Evolutionary conservation across 768 basidiomycete genomes (phyloP), one percentile per base, ranked within the genome.

Genomic region (Kwoniella shandongensis): DNA sequence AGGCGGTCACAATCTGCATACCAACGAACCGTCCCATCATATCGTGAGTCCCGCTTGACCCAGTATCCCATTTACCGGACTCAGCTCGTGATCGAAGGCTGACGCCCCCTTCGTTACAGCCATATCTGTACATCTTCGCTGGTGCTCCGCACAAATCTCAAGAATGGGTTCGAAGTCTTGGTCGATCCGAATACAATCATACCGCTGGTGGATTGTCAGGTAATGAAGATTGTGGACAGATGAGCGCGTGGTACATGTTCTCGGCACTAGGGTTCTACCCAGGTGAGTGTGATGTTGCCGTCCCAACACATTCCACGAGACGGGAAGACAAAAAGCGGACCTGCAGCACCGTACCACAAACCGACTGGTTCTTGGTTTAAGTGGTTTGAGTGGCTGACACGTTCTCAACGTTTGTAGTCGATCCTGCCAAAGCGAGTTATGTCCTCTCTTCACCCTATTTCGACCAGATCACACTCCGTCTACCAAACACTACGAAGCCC

Each of bases 181-280:
- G 87, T 0, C 48, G 72, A 44, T 75, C 72, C 1, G 80, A 89
- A 71, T 90, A 89, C 72, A 85, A 86, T 54, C 81, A 83, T 44
- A 84, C 86, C 0, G 80, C 85, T 0, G 82, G 79, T 36, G 89
- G 89, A 1, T 78, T 91, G 3, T 84, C 87, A 4, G 88, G 88
- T 15, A 91, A 91, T 65, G 89, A 91, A 72, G 89, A 91, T 69
- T 90, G 88, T 62, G 88, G 89, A 1, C 89, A 91, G 72, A 91
- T 91, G 89, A 88, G 86, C 65, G 87, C 88, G 0, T 91, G 89
- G 89, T 90, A 86, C 65, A 81, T 90, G 13, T 90, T 89, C 77
- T 86, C 84, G 47, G 84, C 88, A 0, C 80, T 91, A 75, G 88
- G 89, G 1, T 88, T 91, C 74, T 91, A 91, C 65, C 88, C 73